Evolutionary conservation across 2,329 filamentous ascomycete species (phyloP).

Genomic region (Fusarium nanum): DNA sequence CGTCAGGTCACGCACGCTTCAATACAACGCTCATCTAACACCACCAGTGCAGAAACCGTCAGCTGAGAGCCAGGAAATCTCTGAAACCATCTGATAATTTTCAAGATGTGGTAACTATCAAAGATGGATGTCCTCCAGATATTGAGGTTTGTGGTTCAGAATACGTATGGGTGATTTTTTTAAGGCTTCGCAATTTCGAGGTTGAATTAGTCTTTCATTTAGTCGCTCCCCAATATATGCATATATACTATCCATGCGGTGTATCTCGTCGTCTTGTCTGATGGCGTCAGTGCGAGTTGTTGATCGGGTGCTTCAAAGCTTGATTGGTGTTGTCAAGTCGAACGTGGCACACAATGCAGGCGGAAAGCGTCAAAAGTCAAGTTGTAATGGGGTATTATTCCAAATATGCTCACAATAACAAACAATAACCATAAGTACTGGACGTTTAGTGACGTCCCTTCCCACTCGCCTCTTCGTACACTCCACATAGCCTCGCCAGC

Average conservation of each 20-base stretch:
- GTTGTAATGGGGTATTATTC: conserved; percentile 47
- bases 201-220: background rate
- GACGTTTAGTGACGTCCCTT: conserved; percentile 27
- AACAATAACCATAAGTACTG: conserved; percentile 42
- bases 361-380: background rate
- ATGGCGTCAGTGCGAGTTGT: background rate
- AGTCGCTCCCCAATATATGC: background rate
- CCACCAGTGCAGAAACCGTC: background rate
- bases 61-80: background rate
- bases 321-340: background rate
- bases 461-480: conserved; percentile 20
- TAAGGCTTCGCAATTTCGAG: background rate
- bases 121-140: background rate
- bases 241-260: background rate
- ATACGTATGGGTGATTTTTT: background rate
- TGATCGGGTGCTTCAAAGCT: background rate
- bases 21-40: background rate
- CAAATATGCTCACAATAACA: conserved; percentile 45
- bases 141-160: background rate
- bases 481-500: conserved; percentile 13
- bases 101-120: background rate
- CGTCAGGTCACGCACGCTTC: background rate
- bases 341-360: background rate
- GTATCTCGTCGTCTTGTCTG: background rate
- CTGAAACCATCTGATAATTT: background rate